Percentiles rank a stretch among this genome's conserved stretches.
phyloP scores from a whole-genome alignment of 768 basidiomycete species.

The Candolleomyces eurysporus region DNA sequence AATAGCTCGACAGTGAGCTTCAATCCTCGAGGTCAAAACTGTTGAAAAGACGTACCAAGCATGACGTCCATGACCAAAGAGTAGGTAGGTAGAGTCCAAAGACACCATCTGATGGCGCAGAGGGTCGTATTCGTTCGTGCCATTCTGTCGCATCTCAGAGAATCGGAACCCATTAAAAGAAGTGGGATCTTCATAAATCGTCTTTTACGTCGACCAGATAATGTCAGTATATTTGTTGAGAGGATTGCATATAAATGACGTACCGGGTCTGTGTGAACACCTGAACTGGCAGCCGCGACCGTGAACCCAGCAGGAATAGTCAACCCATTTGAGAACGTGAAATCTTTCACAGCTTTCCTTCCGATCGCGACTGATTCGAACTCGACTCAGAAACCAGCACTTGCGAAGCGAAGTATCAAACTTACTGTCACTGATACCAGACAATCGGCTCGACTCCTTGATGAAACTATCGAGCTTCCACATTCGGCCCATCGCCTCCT shows the following conservation, averaged over 20 bases:
- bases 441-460: constrained; percentile 31
- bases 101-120: constrained; percentile 34
- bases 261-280: constrained; percentile 23
- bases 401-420: background rate
- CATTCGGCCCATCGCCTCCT: constrained; percentile 35
- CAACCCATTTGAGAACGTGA: constrained; percentile 39
- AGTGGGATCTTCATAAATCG: constrained; percentile 25
- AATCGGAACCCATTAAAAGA: constrained; percentile 39
- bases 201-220: background rate
- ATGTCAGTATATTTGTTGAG: background rate
- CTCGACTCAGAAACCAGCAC: background rate
- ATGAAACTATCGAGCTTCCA: constrained; percentile 45
- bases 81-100: constrained; percentile 26
- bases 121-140: constrained; percentile 8
- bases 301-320: constrained; percentile 33
- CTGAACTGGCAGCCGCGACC: constrained; percentile 20
- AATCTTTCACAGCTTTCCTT: constrained; percentile 32
- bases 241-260: background rate
- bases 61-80: constrained; percentile 39
- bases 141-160: constrained; percentile 15
- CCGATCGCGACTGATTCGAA: constrained; percentile 16
- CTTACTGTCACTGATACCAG: constrained; percentile 1
- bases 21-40: background rate
- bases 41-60: constrained; percentile 20
- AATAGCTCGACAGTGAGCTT: too few relatives aligned